Evolutionary conservation across 768 basidiomycete genomes (phyloP).

Genomic region (Nidula microcarpa): DNA sequence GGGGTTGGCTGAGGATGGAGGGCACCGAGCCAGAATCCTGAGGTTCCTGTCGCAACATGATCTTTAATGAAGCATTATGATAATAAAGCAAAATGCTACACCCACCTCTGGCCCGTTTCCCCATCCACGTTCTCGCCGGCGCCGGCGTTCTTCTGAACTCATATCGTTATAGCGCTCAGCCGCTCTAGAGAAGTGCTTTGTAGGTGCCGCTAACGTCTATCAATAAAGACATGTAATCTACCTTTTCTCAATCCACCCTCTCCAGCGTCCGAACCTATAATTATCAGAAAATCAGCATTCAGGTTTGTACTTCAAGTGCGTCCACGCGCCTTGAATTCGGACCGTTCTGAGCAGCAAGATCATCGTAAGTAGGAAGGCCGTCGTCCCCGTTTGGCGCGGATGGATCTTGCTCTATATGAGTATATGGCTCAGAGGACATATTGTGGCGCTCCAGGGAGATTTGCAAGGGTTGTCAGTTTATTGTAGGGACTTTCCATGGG

Average conservation of each 20-base stretch:
- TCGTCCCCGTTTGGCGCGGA: constrained; percentile 30
- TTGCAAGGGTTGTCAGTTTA: too few species aligned
- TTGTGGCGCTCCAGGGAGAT: neutral
- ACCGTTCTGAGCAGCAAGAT: constrained; percentile 71
- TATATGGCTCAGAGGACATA: constrained; percentile 22
- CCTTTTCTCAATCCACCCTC: constrained; percentile 89
- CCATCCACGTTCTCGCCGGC: constrained; percentile 71
- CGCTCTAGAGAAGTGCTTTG: constrained; percentile 43
- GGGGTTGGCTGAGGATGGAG: constrained; percentile 14
- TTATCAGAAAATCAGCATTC: constrained; percentile 6
- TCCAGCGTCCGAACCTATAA: constrained; percentile 79
- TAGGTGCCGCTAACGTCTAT: too few species aligned
- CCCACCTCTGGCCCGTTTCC: constrained; percentile 39
- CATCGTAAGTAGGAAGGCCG: constrained; percentile 75
- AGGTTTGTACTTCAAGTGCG: neutral
- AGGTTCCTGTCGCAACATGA: constrained; percentile 4
- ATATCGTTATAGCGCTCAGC: constrained; percentile 78
- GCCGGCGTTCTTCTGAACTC: constrained; percentile 51
- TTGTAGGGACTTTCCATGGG: neutral
- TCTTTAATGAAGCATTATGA: too few species aligned
- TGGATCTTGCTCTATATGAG: constrained; percentile 42
- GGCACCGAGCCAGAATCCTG: neutral
- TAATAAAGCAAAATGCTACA: neutral
- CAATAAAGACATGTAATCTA: constrained; percentile 17
- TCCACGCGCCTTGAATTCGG: constrained; percentile 71